Conservation (phyloP, 768 basidiomycete species). For the Gymnopilus dilepis region DNA sequence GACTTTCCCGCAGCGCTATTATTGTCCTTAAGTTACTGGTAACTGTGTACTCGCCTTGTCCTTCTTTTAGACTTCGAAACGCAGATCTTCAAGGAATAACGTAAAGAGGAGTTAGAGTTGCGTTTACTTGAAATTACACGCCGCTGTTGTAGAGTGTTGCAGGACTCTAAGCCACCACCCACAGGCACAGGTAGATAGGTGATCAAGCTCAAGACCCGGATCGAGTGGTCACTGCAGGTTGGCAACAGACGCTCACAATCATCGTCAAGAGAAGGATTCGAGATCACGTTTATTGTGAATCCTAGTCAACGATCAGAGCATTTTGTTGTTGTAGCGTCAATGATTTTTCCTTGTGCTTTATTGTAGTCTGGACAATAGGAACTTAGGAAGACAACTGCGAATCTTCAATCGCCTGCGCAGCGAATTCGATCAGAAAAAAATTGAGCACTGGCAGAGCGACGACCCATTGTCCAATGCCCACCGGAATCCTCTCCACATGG, state of each 20-base stretch:
- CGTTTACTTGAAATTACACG: too few relatives aligned
- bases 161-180: too few relatives aligned
- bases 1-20: too few relatives aligned
- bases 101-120: neutral
- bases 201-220: neutral
- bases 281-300: neutral
- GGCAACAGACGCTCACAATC: too few relatives aligned
- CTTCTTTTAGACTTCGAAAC: neutral
- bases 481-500: neutral
- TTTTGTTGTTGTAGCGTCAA: too few relatives aligned
- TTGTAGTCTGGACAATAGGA: neutral
- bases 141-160: too few relatives aligned
- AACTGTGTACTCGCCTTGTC: slow-evolving; percentile 1
- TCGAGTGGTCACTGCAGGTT: too few relatives aligned
- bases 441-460: neutral
- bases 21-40: neutral
- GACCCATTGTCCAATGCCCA: neutral
- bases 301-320: neutral
- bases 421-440: neutral
- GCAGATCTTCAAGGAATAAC: neutral
- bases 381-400: neutral
- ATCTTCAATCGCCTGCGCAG: neutral
- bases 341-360: too few relatives aligned
- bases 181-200: too few relatives aligned
- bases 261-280: too few relatives aligned